Conservation (phyloP, 78 protist genomes). For the Monosiga brevicollis region DNA sequence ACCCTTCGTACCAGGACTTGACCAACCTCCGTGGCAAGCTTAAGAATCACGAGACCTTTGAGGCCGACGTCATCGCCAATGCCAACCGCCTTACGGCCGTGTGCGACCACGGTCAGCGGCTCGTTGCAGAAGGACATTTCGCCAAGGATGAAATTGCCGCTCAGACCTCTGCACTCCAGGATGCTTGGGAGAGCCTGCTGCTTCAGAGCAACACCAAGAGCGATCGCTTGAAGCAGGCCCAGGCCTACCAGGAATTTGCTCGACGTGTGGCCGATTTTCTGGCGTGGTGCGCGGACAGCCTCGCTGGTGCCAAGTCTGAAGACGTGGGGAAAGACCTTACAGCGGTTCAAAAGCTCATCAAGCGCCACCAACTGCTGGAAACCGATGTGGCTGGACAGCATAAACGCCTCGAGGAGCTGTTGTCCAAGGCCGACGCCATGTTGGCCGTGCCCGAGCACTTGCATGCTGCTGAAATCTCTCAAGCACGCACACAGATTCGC, state of each 20-base stretch:
- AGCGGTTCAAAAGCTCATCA: not conserved
- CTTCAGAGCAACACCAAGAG: not conserved
- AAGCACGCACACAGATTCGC: too few species aligned
- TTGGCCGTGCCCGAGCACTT: too few species aligned
- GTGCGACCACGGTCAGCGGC: not conserved
- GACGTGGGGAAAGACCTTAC: not conserved
- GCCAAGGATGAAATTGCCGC: not conserved
- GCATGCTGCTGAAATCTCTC: too few species aligned
- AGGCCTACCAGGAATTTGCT: not conserved
- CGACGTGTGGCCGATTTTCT: not conserved
- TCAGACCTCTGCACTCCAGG: not conserved
- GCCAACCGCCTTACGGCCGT: not conserved
- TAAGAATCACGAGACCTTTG: not conserved
- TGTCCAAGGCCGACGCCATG: not conserved
- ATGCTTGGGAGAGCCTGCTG: not conserved
- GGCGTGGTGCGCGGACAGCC: not conserved
- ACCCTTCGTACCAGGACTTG: not conserved
- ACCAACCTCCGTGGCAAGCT: not conserved
- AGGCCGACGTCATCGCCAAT: not conserved
- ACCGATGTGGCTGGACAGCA: not conserved
- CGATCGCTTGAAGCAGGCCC: not conserved
- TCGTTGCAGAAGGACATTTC: not conserved
- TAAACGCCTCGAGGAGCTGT: not conserved
- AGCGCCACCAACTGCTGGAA: not conserved
- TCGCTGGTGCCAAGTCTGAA: not conserved